Base-by-base conservation (phyloP, 441 rosid species). In the Capsella rubella region DNA sequence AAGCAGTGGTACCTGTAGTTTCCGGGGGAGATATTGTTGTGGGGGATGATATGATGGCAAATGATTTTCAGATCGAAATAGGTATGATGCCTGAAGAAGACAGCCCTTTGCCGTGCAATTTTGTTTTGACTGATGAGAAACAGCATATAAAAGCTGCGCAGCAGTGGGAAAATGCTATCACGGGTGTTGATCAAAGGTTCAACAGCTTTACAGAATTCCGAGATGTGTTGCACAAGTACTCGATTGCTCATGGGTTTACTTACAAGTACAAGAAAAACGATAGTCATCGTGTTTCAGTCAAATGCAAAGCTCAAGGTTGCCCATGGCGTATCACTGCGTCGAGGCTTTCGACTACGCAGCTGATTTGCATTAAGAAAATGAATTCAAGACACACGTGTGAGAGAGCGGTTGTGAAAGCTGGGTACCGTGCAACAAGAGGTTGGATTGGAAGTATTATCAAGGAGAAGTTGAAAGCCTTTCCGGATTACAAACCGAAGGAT, bases 111-210 rank as follows among this genome's bases (percentile, higher is more conserved):
- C 72, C 81, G 2, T 75, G 84, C 32, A 45, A 73, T 54, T 72
- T 71, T 29, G 40, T 61, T 39, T 67, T 47, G 74, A 70, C 27
- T 5, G 89, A 85, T 25, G 93, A 86, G 6, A 79, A 81, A 66
- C 87, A 83, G 40, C 82, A 71, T 21, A 78, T 72, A 1, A 75
- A 28, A 78, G 90, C 96, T 1, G 87, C 87, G 8, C 81, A 73
- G 47, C 89, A 86, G 78, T 92, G 98, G 96, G 95, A 87, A 64
- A 92, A 89, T 77, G 82, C 84, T 9, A 92, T 92, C 25, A 92
- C 95, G 0, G 96, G 98, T 27, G 91, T 92, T 37, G 96, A 89
- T 73, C 97, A 92, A 77, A 82, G 95, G 77, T 90, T 92, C 76
- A 84, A 67, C 67, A 89, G 93, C 83, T 89, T 89, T 72, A 76